phyloP scores from a whole-genome alignment of 31 red algal genomes.

The Asparagopsis taxiformis region DNA sequence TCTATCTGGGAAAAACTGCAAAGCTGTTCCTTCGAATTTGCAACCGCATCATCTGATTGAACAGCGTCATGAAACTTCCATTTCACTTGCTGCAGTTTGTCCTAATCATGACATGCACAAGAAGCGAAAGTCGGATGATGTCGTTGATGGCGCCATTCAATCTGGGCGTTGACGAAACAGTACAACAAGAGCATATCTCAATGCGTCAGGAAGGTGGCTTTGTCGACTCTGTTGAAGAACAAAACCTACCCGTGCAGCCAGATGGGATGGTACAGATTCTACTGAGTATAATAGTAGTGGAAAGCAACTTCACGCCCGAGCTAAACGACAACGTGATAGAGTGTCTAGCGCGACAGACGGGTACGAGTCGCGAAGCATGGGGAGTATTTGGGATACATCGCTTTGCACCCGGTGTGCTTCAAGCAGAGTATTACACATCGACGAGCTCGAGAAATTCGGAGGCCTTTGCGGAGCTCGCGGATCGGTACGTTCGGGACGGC shows the following conservation, averaged over 20 bases:
- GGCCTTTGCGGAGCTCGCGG: conserved; percentile 10
- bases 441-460: conserved; percentile 16
- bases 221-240: not conserved
- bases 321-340: conserved; percentile 21
- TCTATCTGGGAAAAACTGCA: too few species aligned
- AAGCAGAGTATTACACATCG: conserved; percentile 22
- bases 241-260: conserved; percentile 21
- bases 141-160: too few species aligned
- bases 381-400: conserved; percentile 8
- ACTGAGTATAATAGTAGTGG: conserved; percentile 30
- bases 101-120: too few species aligned
- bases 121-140: too few species aligned
- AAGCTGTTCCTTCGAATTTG: too few species aligned
- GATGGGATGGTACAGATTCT: conserved; percentile 29
- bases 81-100: too few species aligned
- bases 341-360: conserved; percentile 19
- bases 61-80: too few species aligned
- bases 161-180: too few species aligned
- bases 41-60: too few species aligned
- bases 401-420: conserved; percentile 28
- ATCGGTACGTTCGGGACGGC: conserved; percentile 17
- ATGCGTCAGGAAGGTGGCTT: too few species aligned
- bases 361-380: conserved; percentile 1
- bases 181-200: too few species aligned
- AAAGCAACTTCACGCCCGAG: not conserved